A percentile compares a stretch with the other conserved stretches of the same genome.
Evolutionary conservation across 805 yeast species (phyloP).

Genomic region (Metschnikowia henanensis): DNA sequence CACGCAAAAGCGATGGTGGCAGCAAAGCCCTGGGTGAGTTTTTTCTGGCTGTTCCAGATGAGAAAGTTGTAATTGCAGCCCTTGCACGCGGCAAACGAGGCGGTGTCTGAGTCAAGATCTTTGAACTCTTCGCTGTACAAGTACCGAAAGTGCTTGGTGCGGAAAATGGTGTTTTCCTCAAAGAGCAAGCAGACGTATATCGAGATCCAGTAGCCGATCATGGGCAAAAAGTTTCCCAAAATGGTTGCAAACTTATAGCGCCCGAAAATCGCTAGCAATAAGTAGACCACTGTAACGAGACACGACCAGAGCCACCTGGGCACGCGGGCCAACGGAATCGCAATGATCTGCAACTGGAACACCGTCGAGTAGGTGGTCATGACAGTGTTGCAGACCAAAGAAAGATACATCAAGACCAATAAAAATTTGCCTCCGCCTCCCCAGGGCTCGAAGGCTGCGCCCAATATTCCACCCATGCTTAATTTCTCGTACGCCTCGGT

Average conservation of each 20-base stretch:
- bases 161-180: conserved; percentile 17
- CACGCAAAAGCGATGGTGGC: conserved; percentile 13
- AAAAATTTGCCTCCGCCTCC: conserved; percentile 37
- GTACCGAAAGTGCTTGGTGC: background rate
- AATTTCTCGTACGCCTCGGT: conserved; percentile 25
- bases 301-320: conserved; percentile 19
- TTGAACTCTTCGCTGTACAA: conserved; percentile 13
- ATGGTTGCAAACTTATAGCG: conserved; percentile 13
- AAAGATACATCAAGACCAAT: conserved; percentile 30
- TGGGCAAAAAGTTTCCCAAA: conserved; percentile 17
- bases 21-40: conserved; percentile 23
- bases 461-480: conserved; percentile 36
- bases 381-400: conserved; percentile 36
- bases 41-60: conserved; percentile 28
- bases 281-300: conserved; percentile 10
- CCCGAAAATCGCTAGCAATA: conserved; percentile 16
- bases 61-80: conserved; percentile 28
- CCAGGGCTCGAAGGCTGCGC: conserved; percentile 35
- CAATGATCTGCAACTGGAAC: conserved; percentile 35
- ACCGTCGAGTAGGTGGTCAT: conserved; percentile 39
- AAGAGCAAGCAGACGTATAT: conserved; percentile 14
- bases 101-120: conserved; percentile 5
- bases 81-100: conserved; percentile 1
- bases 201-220: conserved; percentile 21
- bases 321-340: conserved; percentile 19